Base-by-base conservation (phyloP, 148 eudicot species). In the Dianthus caryophyllus region DNA sequence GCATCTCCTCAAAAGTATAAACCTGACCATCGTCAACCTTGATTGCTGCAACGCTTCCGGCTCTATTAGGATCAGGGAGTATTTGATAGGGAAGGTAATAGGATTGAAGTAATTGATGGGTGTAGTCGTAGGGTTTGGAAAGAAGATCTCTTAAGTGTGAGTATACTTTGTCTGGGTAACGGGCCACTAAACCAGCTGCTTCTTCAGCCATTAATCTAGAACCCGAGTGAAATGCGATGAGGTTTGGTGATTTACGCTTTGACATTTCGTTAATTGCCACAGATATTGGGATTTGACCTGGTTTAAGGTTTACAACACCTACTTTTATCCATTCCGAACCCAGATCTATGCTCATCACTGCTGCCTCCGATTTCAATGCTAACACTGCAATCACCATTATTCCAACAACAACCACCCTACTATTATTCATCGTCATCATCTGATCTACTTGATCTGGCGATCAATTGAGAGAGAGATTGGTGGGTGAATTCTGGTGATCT, bases 311-410 rank as follows among this genome's bases (percentile, higher is more conserved):
- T 18, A 95, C 99, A 1, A 88, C 93, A 5, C 93, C 90, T 25
- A 95, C 97, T 78, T 95, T 95, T 5, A 90, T 47, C 93, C 86
- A 95, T 84, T 95, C 99, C 4, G 97, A 88, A 12, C 99, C 99
- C 5, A 90, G 89, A 88, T 95, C 99, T 82, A 95, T 69, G 80
- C 99, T 95, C 13, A 80, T 68, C 0, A 90, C 96, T 16, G 97
- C 99, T 2, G 93, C 77, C 72, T 83, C 66, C 0, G 84, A 75
- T 21, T 58, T 76, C 5, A 66, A 30, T 18, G 86, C 54, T 44
- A 46, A 5, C 1, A 82, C 63, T 25, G 79, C 65, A 8, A n/a
- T n/a, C n/a, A n/a, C n/a, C n/a, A n/a, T n/a, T n/a, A n/a, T n/a
- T n/a, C n/a, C n/a, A n/a, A n/a, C n/a, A n/a, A n/a, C n/a, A n/a